Base-by-base conservation (phyloP, 768 basidiomycete genomes). In the Xerocomellus chrysenteron region DNA sequence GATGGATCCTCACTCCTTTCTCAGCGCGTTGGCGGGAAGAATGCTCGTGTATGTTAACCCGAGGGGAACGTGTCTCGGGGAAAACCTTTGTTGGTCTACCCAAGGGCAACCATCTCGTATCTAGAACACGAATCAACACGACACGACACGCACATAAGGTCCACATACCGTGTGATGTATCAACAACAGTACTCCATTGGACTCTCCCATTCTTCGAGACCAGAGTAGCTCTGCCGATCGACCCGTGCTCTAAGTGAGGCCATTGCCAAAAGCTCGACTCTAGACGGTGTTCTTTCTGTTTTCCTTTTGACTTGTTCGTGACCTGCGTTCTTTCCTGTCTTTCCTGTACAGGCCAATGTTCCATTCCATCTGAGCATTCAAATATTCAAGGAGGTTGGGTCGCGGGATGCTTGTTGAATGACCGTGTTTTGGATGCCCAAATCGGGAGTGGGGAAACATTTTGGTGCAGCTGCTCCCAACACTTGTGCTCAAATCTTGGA, bases 281-380 rank as follows among this genome's bases (percentile, higher is more conserved):
- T 50, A 57, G 55, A 61, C 57, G 63, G 59, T 72, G 68, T 55
- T 57, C 60, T 55, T 77, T 78, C 54, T 57, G 55, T 44, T 60
- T 58, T 8, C 40, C 52, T 4, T 56, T 48, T 9, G 53, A 14
- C 53, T 74, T 69, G 55, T 70, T 63, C 48, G 68, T 70, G 41
- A 39, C 44, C 36, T 53, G 58, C 56, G 57, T 41, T 41, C 37
- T 60, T 56, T 68, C 65, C 41, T 52, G 62, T 69, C 75, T 75
- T 64, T 78, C 72, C 76, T 82, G 77, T 66, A 77, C 72, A 39
- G 87, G 87, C 87, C 88, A 90, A 71, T 76, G 78, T 71, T 85
- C 84, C 88, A 90, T 90, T 84, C 85, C 86, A 88, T 85, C 77
- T 73, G 75, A 73, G 45, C 46, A 48, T 42, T 54, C 56, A 13